phyloP scores from a whole-genome alignment of 257 asterid genomes.

The Henckelia pumila region DNA sequence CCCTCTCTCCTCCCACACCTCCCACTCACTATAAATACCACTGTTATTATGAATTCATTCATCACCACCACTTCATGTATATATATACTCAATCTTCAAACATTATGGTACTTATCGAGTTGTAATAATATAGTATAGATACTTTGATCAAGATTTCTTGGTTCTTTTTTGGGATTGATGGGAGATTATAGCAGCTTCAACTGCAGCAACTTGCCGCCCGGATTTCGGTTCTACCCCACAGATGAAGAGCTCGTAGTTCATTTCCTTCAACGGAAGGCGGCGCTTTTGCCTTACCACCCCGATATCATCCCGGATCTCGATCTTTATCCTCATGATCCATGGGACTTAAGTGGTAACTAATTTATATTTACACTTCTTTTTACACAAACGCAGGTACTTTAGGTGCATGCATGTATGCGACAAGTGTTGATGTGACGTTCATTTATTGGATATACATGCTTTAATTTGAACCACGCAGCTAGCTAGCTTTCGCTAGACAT shows the following conservation, averaged over 20 bases:
- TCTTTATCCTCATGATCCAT: constrained; percentile 86
- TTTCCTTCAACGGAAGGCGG: constrained; percentile 90
- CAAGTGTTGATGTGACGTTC: no score
- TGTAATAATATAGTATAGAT: no score
- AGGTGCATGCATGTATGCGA: neutral
- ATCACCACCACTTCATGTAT: constrained; percentile 4
- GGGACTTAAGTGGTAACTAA: constrained; percentile 76
- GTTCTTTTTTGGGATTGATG: constrained; percentile 28
- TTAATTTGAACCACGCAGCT: no score
- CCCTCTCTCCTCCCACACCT: constrained; percentile 17
- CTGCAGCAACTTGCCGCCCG: constrained; percentile 80
- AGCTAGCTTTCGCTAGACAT: no score
- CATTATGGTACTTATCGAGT: no score
- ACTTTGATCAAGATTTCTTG: neutral
- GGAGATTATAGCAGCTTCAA: constrained; percentile 41
- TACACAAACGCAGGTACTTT: neutral
- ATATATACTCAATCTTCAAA: no score
- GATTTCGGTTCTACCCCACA: constrained; percentile 83
- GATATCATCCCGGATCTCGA: constrained; percentile 97
- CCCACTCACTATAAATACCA: constrained; percentile 51
- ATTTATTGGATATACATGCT: no score
- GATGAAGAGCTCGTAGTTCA: constrained; percentile 95
- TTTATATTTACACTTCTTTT: neutral
- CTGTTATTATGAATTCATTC: neutral
- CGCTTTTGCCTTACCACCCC: constrained; percentile 79